A percentile compares a stretch with the other conserved stretches of the same genome.
Evolutionary conservation across 768 basidiomycete genomes (phyloP).

Genomic region (Trametes sanguinea): DNA sequence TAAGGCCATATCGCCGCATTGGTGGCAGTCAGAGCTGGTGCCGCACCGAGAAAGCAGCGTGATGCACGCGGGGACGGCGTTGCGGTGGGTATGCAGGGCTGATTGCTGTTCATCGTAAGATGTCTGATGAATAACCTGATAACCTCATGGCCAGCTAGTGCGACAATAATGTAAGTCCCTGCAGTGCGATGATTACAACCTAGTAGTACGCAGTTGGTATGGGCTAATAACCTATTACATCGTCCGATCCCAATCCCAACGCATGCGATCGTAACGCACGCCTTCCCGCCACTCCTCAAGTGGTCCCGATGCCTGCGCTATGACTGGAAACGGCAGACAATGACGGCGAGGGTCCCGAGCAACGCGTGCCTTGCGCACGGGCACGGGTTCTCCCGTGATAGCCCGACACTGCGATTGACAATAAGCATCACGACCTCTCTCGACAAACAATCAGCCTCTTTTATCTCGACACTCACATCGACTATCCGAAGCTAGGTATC

Average conservation of each 20-base stretch:
- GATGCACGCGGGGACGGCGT: slow-evolving; percentile 19
- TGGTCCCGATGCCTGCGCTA: neutral
- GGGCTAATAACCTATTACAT: slow-evolving; percentile 22
- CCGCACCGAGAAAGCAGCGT: slow-evolving; percentile 12
- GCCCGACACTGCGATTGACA: slow-evolving; percentile 15
- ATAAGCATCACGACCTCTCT: slow-evolving; percentile 16
- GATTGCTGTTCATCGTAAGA: neutral
- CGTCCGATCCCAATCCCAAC: slow-evolving; percentile 16
- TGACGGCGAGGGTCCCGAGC: neutral
- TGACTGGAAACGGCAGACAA: neutral
- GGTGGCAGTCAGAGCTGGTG: neutral
- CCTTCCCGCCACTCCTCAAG: neutral
- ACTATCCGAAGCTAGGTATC: slow-evolving; percentile 40
- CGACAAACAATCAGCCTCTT: slow-evolving; percentile 1
- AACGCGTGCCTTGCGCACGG: slow-evolving; percentile 4
- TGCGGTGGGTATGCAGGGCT: neutral
- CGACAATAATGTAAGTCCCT: slow-evolving; percentile 21
- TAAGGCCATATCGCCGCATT: slow-evolving; percentile 13
- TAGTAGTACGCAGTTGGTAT: slow-evolving; percentile 10
- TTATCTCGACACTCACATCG: slow-evolving; percentile 2
- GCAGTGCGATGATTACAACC: slow-evolving; percentile 19
- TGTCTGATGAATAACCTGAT: neutral
- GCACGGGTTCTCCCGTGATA: slow-evolving; percentile 16
- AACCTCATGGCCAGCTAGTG: slow-evolving; percentile 16
- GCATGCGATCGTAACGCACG: slow-evolving; percentile 14